A percentile compares a stretch with the other conserved stretches of the same genome.
Evolutionary conservation across 2,329 filamentous ascomycete species (phyloP).

Genomic region (Aaosphaeria arxii): DNA sequence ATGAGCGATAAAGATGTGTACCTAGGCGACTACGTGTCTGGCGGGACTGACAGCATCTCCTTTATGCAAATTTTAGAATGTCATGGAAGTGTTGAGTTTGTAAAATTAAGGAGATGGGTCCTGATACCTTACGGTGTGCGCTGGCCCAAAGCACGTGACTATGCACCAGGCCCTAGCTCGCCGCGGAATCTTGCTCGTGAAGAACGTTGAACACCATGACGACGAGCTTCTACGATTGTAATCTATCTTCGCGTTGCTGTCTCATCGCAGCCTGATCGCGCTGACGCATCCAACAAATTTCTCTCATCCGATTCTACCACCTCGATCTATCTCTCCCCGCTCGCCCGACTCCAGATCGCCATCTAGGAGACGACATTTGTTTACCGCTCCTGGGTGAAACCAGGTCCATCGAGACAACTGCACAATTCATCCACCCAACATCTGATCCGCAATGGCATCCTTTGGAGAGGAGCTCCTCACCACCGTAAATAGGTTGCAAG

Average conservation of each 20-base stretch:
- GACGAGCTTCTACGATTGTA: constrained; percentile 14
- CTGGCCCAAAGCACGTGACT: constrained; percentile 2
- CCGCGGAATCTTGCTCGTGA: constrained; percentile 10
- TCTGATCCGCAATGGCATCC: constrained; percentile 66
- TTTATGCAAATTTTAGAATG: constrained; percentile 15
- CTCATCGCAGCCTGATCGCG: constrained; percentile 3
- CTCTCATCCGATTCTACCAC: neutral
- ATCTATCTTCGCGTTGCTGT: constrained; percentile 3
- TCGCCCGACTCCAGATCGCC: neutral
- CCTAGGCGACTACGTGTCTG: no score
- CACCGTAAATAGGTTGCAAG: constrained; percentile 97
- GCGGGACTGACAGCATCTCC: constrained; percentile 4
- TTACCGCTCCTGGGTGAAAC: constrained; percentile 14
- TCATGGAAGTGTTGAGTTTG: constrained; percentile 4
- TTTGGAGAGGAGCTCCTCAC: constrained; percentile 92
- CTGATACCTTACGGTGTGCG: neutral
- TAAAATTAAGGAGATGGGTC: constrained; percentile 21
- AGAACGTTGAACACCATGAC: constrained; percentile 16
- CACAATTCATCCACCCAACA: constrained; percentile 18
- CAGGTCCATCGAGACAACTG: constrained; percentile 18
- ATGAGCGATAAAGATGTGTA: no score
- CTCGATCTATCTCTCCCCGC: neutral
- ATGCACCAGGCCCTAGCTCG: neutral
- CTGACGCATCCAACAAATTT: neutral
- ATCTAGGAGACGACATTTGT: constrained; percentile 3